These are phyloP conservation scores for Aegilops speltoides DNA, from an alignment of 176 grass and related monocot genomes.

Conservation along the genomic window DNA sequence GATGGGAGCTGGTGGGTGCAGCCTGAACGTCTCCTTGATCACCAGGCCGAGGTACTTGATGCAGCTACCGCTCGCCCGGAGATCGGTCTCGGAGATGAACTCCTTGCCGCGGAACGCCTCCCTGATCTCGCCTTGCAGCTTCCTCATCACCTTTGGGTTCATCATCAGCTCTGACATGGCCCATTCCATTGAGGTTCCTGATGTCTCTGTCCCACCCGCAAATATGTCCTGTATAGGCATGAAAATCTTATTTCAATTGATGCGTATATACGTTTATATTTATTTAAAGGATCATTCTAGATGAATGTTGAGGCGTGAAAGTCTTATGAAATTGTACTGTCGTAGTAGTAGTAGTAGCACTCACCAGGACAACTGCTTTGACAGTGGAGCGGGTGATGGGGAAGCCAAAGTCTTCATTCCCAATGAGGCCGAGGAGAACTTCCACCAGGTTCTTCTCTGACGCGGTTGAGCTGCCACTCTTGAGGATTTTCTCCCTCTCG, in stretches of 20 bases:
- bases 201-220: too few relatives aligned
- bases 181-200: too few relatives aligned
- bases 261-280: too few relatives aligned
- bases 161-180: too few relatives aligned
- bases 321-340: too few relatives aligned
- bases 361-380: slow-evolving; percentile 22
- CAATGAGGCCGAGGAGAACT: slow-evolving; percentile 11
- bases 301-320: too few relatives aligned
- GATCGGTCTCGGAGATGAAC: not conserved
- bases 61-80: not conserved
- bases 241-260: too few relatives aligned
- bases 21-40: too few relatives aligned
- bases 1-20: too few relatives aligned
- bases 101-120: not conserved
- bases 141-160: not conserved
- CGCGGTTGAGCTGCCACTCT: not conserved
- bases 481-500: not conserved
- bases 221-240: too few relatives aligned
- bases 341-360: not conserved
- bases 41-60: not conserved
- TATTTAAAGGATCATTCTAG: too few relatives aligned
- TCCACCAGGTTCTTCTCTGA: not conserved
- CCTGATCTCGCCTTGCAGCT: slow-evolving; percentile 17
- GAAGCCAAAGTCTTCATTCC: slow-evolving; percentile 2
- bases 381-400: not conserved